phyloP scores from a whole-genome alignment of 1,284 basidiomycete species.

The Tilletia horrida region DNA sequence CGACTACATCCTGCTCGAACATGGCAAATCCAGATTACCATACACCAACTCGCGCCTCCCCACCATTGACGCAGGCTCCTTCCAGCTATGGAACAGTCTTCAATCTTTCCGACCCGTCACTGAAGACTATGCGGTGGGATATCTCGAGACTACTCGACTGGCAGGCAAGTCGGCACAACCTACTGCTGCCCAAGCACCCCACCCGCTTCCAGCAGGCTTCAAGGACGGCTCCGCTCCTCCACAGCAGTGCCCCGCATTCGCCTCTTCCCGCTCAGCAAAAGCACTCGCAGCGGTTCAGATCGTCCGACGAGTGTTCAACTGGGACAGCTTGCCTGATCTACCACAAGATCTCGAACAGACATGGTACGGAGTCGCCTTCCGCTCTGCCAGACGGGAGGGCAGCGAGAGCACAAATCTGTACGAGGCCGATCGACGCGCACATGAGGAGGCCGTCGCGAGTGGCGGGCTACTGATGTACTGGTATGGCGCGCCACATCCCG shows the following conservation, averaged over 20 bases:
- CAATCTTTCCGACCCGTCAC: slow-evolving; percentile 36
- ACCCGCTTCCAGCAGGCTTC: slow-evolving; percentile 7
- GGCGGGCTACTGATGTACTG: slow-evolving; percentile 49
- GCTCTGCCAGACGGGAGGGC: slow-evolving; percentile 31
- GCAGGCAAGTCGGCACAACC: slow-evolving; percentile 9
- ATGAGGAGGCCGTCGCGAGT: slow-evolving; percentile 43
- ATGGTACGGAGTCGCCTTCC: slow-evolving; percentile 50
- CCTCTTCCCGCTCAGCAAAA: slow-evolving; percentile 20
- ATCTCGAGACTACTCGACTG: slow-evolving; percentile 21
- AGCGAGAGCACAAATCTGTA: slow-evolving; percentile 34
- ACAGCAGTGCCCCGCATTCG: slow-evolving; percentile 33
- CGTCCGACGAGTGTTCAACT: slow-evolving; percentile 38
- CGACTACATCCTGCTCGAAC: slow-evolving; percentile 25
- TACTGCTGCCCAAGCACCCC: not conserved
- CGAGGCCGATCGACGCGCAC: slow-evolving; percentile 40
- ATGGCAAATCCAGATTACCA: slow-evolving; percentile 17
- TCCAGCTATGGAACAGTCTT: slow-evolving; percentile 35
- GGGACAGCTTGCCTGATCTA: slow-evolving; percentile 29
- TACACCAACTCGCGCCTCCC: slow-evolving; percentile 40
- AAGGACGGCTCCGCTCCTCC: not conserved
- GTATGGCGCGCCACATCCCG: slow-evolving; percentile 38
- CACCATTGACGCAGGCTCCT: slow-evolving; percentile 28
- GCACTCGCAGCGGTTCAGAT: slow-evolving; percentile 9
- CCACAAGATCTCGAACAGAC: slow-evolving; percentile 19
- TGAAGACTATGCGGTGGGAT: slow-evolving; percentile 38